These are phyloP conservation scores for Cyberlindnera maclurae DNA, from an alignment of 805 yeast genomes.

Conservation along the genomic window DNA sequence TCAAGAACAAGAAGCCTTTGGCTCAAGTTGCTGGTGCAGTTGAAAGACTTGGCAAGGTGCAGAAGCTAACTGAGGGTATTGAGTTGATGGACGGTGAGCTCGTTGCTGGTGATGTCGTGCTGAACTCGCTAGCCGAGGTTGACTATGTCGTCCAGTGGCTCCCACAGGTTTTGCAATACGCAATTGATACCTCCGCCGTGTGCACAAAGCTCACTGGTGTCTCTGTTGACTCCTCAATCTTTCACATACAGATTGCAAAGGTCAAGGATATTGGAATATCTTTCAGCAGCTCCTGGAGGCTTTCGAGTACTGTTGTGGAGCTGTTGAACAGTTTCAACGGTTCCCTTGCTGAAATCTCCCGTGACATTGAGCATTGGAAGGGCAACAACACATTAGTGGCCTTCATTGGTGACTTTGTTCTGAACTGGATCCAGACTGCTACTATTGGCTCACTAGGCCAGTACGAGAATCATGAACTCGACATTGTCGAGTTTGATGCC, in stretches of 20 bases:
- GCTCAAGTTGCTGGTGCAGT: constrained; percentile 21
- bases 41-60: constrained; percentile 14
- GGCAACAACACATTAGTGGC: constrained; percentile 23
- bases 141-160: constrained; percentile 24
- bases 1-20: constrained; percentile 46
- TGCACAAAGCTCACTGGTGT: constrained; percentile 12
- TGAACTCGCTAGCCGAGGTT: constrained; percentile 8
- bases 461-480: constrained; percentile 1
- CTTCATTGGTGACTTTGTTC: constrained; percentile 43
- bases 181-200: constrained; percentile 17
- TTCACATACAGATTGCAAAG: constrained; percentile 12
- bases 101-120: constrained; percentile 13
- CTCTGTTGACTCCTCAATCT: constrained; percentile 14
- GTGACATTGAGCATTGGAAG: constrained; percentile 31
- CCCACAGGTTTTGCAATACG: constrained; percentile 29
- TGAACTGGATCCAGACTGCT: constrained; percentile 35
- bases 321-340: constrained; percentile 18
- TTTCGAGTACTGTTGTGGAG: constrained; percentile 10
- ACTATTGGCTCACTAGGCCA: not conserved
- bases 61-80: constrained; percentile 19
- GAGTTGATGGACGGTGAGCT: constrained; percentile 13
- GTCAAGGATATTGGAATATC: constrained; percentile 7
- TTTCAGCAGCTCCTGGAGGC: constrained; percentile 13
- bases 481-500: constrained; percentile 36
- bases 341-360: constrained; percentile 21